Evolutionary conservation across 805 yeast genomes (phyloP).

Genomic region (Pichia nakasei): DNA sequence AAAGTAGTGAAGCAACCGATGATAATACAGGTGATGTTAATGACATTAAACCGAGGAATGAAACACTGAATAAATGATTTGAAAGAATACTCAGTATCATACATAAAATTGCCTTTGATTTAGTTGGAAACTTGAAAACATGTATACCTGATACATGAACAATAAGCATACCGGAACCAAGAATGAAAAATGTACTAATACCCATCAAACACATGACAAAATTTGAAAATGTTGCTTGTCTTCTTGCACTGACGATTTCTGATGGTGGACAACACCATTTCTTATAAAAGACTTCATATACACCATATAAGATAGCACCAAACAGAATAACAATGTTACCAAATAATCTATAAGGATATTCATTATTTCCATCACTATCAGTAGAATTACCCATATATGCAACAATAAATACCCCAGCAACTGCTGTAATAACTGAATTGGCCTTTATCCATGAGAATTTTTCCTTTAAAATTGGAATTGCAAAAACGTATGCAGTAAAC

Average conservation of each 20-base stretch:
- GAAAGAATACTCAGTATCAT: constrained; percentile 47
- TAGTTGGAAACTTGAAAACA: constrained; percentile 43
- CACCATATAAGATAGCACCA: constrained; percentile 74
- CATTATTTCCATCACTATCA: constrained; percentile 10
- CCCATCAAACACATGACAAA: constrained; percentile 67
- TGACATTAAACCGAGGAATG: constrained; percentile 71
- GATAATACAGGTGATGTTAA: constrained; percentile 80
- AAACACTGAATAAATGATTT: constrained; percentile 60
- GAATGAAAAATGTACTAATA: constrained; percentile 37
- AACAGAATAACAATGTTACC: constrained; percentile 65
- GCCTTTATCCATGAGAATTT: constrained; percentile 54
- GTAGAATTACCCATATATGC: constrained; percentile 49
- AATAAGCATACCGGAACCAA: constrained; percentile 40
- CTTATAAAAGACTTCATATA: constrained; percentile 79
- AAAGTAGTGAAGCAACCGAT: constrained; percentile 49
- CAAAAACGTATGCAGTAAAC: constrained; percentile 78
- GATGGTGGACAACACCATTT: constrained; percentile 65
- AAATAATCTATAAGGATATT: constrained; percentile 49
- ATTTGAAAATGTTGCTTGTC: constrained; percentile 76
- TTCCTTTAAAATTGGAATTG: constrained; percentile 66
- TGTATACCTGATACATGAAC: constrained; percentile 50
- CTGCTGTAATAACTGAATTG: constrained; percentile 60
- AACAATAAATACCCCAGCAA: constrained; percentile 68
- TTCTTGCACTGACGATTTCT: constrained; percentile 46
- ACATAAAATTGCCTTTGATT: constrained; percentile 32